These are phyloP conservation scores for Verticillium nubilum DNA, from an alignment of 2,329 filamentous ascomycete genomes.

Conservation along the genomic window DNA sequence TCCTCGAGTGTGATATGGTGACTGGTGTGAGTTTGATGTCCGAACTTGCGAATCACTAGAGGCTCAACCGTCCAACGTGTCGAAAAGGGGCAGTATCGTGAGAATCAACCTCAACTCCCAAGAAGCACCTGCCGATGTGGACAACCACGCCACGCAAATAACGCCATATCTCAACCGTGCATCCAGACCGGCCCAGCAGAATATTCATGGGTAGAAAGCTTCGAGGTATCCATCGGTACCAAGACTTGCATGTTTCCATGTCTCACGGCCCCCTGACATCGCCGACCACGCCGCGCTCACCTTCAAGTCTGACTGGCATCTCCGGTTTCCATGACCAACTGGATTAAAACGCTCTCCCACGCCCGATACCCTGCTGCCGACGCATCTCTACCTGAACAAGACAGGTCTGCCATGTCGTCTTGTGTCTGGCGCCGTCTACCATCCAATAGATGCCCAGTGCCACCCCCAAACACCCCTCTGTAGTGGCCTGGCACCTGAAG, in stretches of 20 bases:
- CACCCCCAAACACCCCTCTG: neutral
- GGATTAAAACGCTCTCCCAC: conserved; percentile 5
- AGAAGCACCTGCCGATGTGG: neutral
- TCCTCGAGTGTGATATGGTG: neutral
- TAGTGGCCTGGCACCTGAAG: conserved; percentile 1
- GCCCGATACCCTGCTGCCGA: conserved; percentile 1
- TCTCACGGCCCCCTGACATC: neutral
- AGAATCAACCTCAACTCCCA: neutral
- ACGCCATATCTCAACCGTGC: neutral
- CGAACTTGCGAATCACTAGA: neutral
- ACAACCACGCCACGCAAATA: neutral
- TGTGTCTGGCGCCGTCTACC: conserved; percentile 7
- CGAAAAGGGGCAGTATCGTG: neutral
- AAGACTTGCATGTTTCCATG: neutral
- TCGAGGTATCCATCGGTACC: neutral
- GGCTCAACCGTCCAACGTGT: neutral
- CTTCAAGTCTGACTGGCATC: neutral
- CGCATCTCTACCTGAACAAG: conserved; percentile 11
- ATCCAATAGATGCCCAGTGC: conserved; percentile 7
- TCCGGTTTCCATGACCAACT: conserved; percentile 11
- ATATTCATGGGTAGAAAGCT: neutral
- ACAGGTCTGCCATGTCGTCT: conserved; percentile 12
- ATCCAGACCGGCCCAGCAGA: neutral
- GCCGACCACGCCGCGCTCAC: neutral
- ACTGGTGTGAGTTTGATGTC: neutral